These are phyloP conservation scores for Cadophora malorum DNA, from an alignment of 2,329 filamentous ascomycete genomes.

Conservation along the genomic window DNA sequence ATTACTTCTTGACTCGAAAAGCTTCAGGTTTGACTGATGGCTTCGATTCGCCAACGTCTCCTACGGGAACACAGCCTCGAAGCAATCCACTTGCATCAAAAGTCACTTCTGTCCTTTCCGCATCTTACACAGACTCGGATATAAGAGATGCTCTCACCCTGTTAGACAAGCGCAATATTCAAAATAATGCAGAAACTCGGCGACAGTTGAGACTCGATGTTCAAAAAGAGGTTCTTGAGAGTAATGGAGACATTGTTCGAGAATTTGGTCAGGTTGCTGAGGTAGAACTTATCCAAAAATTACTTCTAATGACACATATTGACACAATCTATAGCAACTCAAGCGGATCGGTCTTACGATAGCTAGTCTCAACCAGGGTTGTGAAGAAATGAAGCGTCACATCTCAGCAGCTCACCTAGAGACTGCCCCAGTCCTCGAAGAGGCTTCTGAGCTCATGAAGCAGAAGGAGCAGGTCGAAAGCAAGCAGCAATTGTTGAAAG, in stretches of 20 bases:
- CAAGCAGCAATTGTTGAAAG: conserved; percentile 78
- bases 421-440: conserved; percentile 75
- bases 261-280: conserved; percentile 92
- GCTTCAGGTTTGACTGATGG: conserved; percentile 37
- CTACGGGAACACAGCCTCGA: conserved; percentile 40
- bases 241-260: conserved; percentile 85
- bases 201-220: conserved; percentile 81
- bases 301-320: conserved; percentile 34
- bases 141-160: conserved; percentile 84
- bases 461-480: conserved; percentile 77
- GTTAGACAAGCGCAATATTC: conserved; percentile 73
- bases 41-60: conserved; percentile 35
- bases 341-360: conserved; percentile 82
- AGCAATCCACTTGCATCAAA: conserved; percentile 76
- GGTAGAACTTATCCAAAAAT: conserved; percentile 53
- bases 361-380: conserved; percentile 77
- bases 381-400: conserved; percentile 79
- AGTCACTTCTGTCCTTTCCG: conserved; percentile 83
- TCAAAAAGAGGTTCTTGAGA: conserved; percentile 90
- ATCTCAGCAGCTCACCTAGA: conserved; percentile 77
- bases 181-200: conserved; percentile 79
- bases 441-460: conserved; percentile 74
- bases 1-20: conserved; percentile 40
- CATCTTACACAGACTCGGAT: conserved; percentile 90
- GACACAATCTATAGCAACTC: conserved; percentile 69